Evolutionary conservation across 202 grass and related monocot species (phyloP), one percentile per base, ranked within the genome.

Genomic region (Eragrostis tef): DNA sequence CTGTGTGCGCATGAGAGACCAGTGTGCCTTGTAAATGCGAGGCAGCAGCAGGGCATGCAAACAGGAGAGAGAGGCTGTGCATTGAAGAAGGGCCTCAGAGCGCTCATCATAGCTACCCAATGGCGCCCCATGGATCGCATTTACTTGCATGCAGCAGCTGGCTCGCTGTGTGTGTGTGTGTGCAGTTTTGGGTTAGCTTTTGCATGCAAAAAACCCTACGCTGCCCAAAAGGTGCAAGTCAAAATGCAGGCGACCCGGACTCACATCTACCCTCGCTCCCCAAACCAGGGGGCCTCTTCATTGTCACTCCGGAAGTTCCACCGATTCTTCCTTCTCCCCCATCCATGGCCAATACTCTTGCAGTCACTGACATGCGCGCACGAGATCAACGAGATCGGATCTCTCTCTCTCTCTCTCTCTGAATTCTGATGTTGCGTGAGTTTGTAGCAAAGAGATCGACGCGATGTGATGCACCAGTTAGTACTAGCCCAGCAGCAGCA

Each of bases 381-480:
- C 13, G 6, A 4, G 17, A 73, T 73, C 82, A 26, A 76, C 26
- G 70, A 77, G n/a, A 31, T 31, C 29, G n/a, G n/a, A 60, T 66
- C 66, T 64, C 53, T 36, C 29, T 14, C 15, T 9, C 20, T 36
- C 39, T 11, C 25, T 25, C 19, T 63, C 58, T 10, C 9, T 62
- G 22, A 26, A 15, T 74, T n/a, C 50, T 69, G 45, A 45, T 64
- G 83, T 90, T 90, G 88, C 88, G 84, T 90, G 88, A 75, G 79
- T 83, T 74, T 70, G 84, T 77, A 75, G 88, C 57, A 57, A 86
- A 79, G 80, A 75, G 68, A 89, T 80, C 44, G 65, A 47, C 79
- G 34, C 22, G 22, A 61, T 27, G 79, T 34, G 52, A 83, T 54
- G 44, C 52, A 79, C 72, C 73, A 75, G 81, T 75, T 78, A 67